These are phyloP conservation scores for Scleromitrula shiraiana DNA, from an alignment of 2,329 filamentous ascomycete species.

Conservation along the genomic window DNA sequence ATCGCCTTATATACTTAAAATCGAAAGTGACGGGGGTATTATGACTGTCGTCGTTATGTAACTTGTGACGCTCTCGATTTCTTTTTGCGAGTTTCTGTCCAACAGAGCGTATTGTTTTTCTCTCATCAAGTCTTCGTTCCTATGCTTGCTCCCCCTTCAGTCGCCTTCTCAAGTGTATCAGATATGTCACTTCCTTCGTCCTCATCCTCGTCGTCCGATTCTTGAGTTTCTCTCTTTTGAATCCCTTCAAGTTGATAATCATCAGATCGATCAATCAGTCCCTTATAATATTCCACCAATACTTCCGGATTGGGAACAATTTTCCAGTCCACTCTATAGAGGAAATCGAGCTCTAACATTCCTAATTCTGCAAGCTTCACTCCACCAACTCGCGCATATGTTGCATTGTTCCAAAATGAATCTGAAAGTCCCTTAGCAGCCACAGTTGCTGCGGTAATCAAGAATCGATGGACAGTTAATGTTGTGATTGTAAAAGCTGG, in stretches of 20 bases:
- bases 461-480: constrained; percentile 90
- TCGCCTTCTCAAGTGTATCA: constrained; percentile 27
- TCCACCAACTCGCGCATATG: constrained; percentile 88
- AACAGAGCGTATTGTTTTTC: too few relatives aligned
- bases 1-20: not conserved
- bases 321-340: constrained; percentile 89
- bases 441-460: constrained; percentile 92
- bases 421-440: constrained; percentile 94
- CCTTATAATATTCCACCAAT: constrained; percentile 85
- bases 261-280: constrained; percentile 62
- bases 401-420: constrained; percentile 97
- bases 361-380: constrained; percentile 86
- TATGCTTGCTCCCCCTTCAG: constrained; percentile 15
- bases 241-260: constrained; percentile 42
- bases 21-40: constrained; percentile 3
- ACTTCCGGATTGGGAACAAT: constrained; percentile 95
- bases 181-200: constrained; percentile 29
- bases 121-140: too few relatives aligned
- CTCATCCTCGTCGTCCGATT: constrained; percentile 8
- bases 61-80: constrained; percentile 6
- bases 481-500: constrained; percentile 94
- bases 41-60: not conserved
- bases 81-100: too few relatives aligned
- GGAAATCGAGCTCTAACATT: constrained; percentile 84
- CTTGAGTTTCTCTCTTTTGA: constrained; percentile 10